A percentile compares a stretch with the other conserved stretches of the same genome.
Conservation (phyloP, 139 green algal genomes). For the Chlamydomonas schloesseri region DNA sequence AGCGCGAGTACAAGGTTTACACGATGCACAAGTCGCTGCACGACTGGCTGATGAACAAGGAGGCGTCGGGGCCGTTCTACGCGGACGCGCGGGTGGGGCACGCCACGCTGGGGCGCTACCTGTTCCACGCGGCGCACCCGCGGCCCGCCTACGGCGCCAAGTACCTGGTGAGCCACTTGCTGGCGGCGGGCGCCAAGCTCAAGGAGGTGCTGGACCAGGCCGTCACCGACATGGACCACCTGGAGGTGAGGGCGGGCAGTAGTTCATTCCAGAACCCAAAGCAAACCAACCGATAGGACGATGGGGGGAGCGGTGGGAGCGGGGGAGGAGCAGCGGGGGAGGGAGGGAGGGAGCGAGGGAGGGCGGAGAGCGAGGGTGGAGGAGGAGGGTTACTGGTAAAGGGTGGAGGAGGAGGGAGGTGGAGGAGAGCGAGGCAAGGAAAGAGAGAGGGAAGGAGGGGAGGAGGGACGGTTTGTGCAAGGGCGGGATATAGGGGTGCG, state of each 20-base stretch:
- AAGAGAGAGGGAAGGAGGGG: no score
- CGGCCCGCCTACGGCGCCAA: conserved; percentile 39
- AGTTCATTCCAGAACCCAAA: no score
- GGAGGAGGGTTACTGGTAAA: no score
- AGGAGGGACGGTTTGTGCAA: no score
- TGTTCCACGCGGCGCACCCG: conserved; percentile 44
- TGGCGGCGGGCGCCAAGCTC: conserved; percentile 12
- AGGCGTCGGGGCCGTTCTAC: conserved; percentile 6
- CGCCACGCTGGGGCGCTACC: conserved; percentile 37
- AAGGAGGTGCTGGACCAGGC: conserved; percentile 38
- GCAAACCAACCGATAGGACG: no score
- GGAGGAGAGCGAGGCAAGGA: no score
- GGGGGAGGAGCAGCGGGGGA: no score
- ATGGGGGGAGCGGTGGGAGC: neutral
- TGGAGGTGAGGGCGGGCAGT: conserved; percentile 34
- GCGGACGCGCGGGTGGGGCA: conserved; percentile 37
- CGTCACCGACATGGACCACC: conserved; percentile 41
- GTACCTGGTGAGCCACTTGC: conserved; percentile 38
- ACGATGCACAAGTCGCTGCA: conserved; percentile 42
- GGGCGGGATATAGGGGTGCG: no score
- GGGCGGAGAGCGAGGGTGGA: no score
- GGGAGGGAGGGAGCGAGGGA: no score
- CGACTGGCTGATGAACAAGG: conserved; percentile 24
- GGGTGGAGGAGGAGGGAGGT: no score
- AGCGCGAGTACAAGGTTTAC: conserved; percentile 27